Evolutionary conservation across 768 basidiomycete genomes (phyloP), one percentile per base, ranked within the genome.

Genomic region (Boletales sp.): DNA sequence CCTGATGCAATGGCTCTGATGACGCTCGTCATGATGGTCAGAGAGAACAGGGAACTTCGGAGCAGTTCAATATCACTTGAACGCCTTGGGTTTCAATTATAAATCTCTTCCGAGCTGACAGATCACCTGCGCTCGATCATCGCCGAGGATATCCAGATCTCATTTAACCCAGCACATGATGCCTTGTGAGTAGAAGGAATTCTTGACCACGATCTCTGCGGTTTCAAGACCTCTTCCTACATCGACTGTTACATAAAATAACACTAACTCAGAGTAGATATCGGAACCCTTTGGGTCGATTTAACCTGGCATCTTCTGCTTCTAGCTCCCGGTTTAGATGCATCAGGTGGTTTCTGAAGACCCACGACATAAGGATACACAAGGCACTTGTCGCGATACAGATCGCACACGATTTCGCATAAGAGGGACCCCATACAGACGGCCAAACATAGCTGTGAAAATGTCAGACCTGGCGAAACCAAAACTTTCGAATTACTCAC

Each of bases 341-440:
- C 28, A 62, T 62, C 30, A 84, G 68, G 41, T 77, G 70, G 31
- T 64, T 55, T 39, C 76, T 69, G 61, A 83, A 79, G 13, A 68
- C 46, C 57, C 74, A 72, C 51, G 75, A 74, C 69, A 84, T 72
- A 30, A 74, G 57, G n/a, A 83, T 80, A 14, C 75, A 66, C 17
- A 74, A 53, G 2, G 75, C 75, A 46, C 74, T 79, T 54, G 77
- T 76, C 33, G 81, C 72, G 39, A 86, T 83, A 65, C 84, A 88
- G 55, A 94, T 86, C 21, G 74, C 79, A 66, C 85, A 93, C 1
- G 87, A 87, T 37, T 78, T 73, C n/a, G 67, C 68, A 65, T 91
- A 92, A 1, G 77, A 76, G 4, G 83, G 86, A 1, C 85, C 87
- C 86, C 86, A 91, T 8, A 64, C 60, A 34, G 64, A 67, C 13